A percentile compares a stretch with the other conserved stretches of the same genome.
These are phyloP conservation scores for Mikania micrantha DNA, from an alignment of 129 eudicot genomes.

Conservation along the genomic window DNA sequence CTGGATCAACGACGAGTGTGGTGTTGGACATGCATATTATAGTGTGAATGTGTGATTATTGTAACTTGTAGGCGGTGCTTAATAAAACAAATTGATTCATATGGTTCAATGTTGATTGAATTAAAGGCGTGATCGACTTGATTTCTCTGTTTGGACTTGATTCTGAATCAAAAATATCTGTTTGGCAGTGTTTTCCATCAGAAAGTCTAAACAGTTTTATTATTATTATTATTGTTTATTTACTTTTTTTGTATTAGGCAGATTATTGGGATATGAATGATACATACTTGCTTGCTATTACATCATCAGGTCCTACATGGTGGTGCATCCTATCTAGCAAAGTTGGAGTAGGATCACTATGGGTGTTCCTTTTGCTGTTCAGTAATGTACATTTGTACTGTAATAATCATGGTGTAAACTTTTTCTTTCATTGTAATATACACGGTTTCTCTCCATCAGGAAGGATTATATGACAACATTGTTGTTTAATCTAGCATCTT, in stretches of 20 bases:
- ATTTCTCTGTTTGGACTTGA: too few relatives aligned
- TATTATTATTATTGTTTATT: too few relatives aligned
- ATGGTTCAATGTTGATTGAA: background rate
- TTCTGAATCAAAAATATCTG: too few relatives aligned
- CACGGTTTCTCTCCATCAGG: background rate
- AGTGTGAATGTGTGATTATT: background rate
- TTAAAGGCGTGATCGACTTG: background rate
- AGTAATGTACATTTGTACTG: slow-evolving; percentile 9
- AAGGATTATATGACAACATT: background rate
- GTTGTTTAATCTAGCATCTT: background rate
- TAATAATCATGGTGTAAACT: slow-evolving; percentile 12
- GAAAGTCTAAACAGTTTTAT: background rate
- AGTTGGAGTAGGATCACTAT: slow-evolving; percentile 3
- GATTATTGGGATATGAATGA: background rate
- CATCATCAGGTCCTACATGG: background rate
- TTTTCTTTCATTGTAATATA: slow-evolving; percentile 2
- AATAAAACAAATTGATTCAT: background rate
- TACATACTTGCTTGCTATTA: background rate
- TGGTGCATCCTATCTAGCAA: background rate
- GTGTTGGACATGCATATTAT: background rate
- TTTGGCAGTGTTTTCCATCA: background rate
- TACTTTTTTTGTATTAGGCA: background rate
- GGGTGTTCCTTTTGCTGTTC: background rate
- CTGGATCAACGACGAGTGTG: too few relatives aligned
- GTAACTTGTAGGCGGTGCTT: background rate